Base-by-base conservation (phyloP, 805 yeast genomes). In the Candida piceae region DNA sequence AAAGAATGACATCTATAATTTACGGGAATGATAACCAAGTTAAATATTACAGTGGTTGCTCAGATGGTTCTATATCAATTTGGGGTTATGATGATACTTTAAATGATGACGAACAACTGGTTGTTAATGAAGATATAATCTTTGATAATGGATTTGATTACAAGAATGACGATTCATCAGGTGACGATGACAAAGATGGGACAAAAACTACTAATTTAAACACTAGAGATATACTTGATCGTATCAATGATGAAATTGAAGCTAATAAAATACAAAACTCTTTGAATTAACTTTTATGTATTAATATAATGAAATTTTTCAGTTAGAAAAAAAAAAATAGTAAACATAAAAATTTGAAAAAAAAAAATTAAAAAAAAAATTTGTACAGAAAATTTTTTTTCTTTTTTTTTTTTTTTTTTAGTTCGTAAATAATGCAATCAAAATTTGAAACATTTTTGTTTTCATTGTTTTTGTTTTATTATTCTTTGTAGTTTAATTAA, bases 51-150 rank as follows among this genome's bases (percentile, higher is more conserved):
- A 69, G 82, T 19, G 89, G 88, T 1, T 73, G 82, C 2, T 67
- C 72, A 40, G 86, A 82, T 45, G 93, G 93, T 2, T 72, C 73
- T 20, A 76, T 84, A 1, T 50, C 73, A 0, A 59, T 62, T 1
- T 84, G 88, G 87, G 69, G 71, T 0, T 66, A 74, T 6, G 53
- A 52, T 24, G 50, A 46, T 3, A 47, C 4, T 26, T 6, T 15
- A 15, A 12, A 24, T 12, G 13, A 44, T 11, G 34, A 35, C 4
- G 41, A 36, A 6, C 39, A 45, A 8, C 31, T 28, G 4, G n/a
- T 9, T 11, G 39, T 34, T 1, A 29, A 35, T 0, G 40, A 29
- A 1, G 40, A 39, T 1, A 32, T 50, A 1, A 29, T 19, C 4
- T 51, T 53, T 31, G 55, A 48, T 26, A 50, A 47, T 35, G 53